Evolutionary conservation across 305 asterid genomes (phyloP).

Genomic region (Euphrasia arctica): DNA sequence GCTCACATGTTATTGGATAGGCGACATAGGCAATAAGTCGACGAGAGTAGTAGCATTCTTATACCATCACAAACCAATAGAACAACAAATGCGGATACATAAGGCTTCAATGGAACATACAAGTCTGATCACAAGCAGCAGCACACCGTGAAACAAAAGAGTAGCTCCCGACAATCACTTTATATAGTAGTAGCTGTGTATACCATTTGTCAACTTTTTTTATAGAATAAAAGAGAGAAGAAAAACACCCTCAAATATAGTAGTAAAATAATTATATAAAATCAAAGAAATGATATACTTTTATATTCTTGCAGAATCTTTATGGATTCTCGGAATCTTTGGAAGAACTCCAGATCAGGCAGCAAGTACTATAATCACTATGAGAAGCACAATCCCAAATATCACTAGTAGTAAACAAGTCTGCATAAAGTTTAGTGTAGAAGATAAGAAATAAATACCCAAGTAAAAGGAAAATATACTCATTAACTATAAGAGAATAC

Average conservation of each 20-base stretch:
- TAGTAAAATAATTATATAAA: background rate
- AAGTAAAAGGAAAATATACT: background rate
- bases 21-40: no score
- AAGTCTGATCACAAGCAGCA: background rate
- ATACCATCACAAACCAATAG: no score
- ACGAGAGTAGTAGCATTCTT: no score
- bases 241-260: background rate
- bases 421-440: slow-evolving; percentile 30
- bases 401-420: slow-evolving; percentile 77
- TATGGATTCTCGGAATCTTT: background rate
- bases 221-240: background rate
- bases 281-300: background rate
- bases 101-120: background rate
- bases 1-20: no score
- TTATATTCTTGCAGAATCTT: background rate
- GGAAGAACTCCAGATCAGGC: slow-evolving; percentile 32
- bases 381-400: slow-evolving; percentile 69
- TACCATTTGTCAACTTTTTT: slow-evolving; percentile 5
- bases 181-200: slow-evolving; percentile 4
- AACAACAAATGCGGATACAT: background rate
- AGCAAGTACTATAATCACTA: slow-evolving; percentile 64
- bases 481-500: background rate
- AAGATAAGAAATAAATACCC: background rate
- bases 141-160: slow-evolving; percentile 6
- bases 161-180: slow-evolving; percentile 22